phyloP scores from a whole-genome alignment of 2,329 filamentous ascomycete species.

The Xylariales sp. region DNA sequence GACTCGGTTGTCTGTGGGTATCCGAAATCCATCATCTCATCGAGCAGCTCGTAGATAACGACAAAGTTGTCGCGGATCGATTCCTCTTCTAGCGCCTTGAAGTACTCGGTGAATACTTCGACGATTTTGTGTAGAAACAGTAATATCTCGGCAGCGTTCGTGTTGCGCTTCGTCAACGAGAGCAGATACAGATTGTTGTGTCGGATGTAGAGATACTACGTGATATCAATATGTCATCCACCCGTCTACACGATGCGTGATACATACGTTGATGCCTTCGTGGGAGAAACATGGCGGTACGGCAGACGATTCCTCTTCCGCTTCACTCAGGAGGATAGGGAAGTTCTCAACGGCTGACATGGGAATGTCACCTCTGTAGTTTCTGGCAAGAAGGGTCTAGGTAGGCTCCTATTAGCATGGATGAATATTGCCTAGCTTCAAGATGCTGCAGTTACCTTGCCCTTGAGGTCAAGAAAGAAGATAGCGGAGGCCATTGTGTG shows the following conservation, averaged over 20 bases:
- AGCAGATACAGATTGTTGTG: constrained; percentile 99
- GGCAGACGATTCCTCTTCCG: constrained; percentile 97
- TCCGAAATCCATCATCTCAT: constrained; percentile 99
- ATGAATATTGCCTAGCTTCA: not conserved
- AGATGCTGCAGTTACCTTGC: constrained; percentile 69
- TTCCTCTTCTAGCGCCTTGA: constrained; percentile 98
- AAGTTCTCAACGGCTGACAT: constrained; percentile 99
- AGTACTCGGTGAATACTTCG: constrained; percentile 99
- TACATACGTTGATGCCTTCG: constrained; percentile 91
- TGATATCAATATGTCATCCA: not conserved
- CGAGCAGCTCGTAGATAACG: constrained; percentile 95
- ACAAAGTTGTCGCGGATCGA: constrained; percentile 99
- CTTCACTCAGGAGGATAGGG: constrained; percentile 89
- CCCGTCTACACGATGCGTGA: not conserved
- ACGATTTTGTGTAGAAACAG: constrained; percentile 98
- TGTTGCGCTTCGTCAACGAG: constrained; percentile 96
- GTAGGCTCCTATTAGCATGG: not conserved
- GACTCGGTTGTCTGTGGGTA: constrained; percentile 97
- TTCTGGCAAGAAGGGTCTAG: constrained; percentile 93
- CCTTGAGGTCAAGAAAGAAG: constrained; percentile 99
- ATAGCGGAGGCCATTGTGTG: constrained; percentile 86
- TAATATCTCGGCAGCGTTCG: constrained; percentile 96
- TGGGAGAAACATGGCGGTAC: constrained; percentile 97
- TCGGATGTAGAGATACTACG: constrained; percentile 93
- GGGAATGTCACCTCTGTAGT: constrained; percentile 97